phyloP scores from a whole-genome alignment of 257 asterid species.

The Solanum verrucosum region DNA sequence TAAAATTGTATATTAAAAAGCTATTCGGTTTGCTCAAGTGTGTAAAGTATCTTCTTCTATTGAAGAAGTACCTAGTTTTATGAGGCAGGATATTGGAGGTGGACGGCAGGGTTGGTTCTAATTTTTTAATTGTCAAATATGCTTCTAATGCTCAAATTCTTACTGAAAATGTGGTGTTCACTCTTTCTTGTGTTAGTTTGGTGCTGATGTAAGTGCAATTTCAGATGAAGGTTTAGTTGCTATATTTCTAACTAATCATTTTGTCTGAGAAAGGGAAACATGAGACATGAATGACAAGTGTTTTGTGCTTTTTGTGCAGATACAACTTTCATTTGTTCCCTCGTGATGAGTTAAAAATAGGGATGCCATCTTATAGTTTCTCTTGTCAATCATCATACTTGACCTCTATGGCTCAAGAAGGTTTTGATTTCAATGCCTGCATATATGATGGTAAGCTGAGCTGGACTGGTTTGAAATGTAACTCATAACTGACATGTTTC shows the following conservation, averaged over 20 bases:
- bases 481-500: background rate
- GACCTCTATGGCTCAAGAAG: slow-evolving; percentile 68
- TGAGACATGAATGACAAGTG: background rate
- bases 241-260: background rate
- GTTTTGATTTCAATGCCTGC: slow-evolving; percentile 94
- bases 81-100: background rate
- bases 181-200: background rate
- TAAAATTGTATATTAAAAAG: background rate
- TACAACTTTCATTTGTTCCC: slow-evolving; percentile 94
- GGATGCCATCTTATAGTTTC: slow-evolving; percentile 87
- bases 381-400: slow-evolving; percentile 72
- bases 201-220: background rate
- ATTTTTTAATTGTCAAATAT: background rate
- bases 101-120: background rate
- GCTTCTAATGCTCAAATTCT: background rate
- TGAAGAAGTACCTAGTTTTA: background rate
- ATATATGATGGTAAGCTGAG: slow-evolving; percentile 59
- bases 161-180: background rate
- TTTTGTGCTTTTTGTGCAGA: slow-evolving; percentile 35
- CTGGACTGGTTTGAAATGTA: background rate
- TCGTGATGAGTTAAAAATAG: slow-evolving; percentile 71
- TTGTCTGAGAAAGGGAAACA: background rate
- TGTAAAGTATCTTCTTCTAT: background rate
- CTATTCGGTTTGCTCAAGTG: background rate
- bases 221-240: background rate